phyloP scores from a whole-genome alignment of 2,329 filamentous ascomycete species.

The Endocalyx cinctus region DNA sequence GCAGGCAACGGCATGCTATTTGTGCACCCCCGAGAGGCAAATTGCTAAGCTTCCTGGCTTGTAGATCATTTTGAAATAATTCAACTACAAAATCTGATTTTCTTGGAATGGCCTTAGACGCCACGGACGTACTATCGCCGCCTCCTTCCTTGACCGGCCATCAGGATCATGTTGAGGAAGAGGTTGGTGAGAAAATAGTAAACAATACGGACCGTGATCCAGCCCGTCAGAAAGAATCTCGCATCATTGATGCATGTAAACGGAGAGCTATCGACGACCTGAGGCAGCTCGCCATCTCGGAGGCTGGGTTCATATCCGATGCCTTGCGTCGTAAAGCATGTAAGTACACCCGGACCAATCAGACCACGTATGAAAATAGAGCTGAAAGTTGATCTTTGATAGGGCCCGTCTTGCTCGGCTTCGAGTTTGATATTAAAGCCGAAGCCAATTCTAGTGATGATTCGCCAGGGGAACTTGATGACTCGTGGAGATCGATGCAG shows the following conservation, averaged over 20 bases:
- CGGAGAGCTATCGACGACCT: slow-evolving; percentile 52
- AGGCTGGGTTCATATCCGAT: slow-evolving; percentile 65
- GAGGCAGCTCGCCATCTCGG: slow-evolving; percentile 53
- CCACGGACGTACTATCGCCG: no score
- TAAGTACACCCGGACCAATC: slow-evolving; percentile 50
- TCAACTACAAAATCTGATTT: no score
- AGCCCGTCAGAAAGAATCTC: slow-evolving; percentile 32
- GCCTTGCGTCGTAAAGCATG: slow-evolving; percentile 69
- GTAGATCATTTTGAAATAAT: no score
- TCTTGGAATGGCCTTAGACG: no score
- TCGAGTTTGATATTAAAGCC: slow-evolving; percentile 13
- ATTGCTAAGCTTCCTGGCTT: no score
- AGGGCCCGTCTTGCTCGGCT: slow-evolving; percentile 47
- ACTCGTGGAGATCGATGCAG: slow-evolving; percentile 59
- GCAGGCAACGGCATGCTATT: no score
- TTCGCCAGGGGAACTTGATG: slow-evolving; percentile 10
- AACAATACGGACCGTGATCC: slow-evolving; percentile 6
- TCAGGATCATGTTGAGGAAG: background rate
- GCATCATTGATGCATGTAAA: slow-evolving; percentile 58
- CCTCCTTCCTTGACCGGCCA: no score
- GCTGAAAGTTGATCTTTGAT: no score
- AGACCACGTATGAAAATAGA: no score
- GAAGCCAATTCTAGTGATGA: no score
- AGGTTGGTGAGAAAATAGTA: slow-evolving; percentile 1
- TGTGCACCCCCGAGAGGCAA: no score